phyloP scores from a whole-genome alignment of 176 grass and related monocot species.

The Aegilops tauschii region DNA sequence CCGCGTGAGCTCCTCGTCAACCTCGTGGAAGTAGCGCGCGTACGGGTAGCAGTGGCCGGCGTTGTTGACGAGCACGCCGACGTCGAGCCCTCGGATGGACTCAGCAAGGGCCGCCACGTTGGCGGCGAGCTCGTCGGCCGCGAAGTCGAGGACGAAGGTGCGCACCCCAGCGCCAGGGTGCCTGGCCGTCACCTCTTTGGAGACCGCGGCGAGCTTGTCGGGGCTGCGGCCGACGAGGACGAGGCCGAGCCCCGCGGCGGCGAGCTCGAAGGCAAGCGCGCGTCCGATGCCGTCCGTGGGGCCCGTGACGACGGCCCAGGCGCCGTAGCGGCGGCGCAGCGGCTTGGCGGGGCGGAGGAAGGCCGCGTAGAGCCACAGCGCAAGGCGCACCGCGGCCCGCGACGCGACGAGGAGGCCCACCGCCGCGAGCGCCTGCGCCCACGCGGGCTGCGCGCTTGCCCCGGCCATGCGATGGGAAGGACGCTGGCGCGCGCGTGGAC shows the following conservation, averaged over 20 bases:
- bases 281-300: conserved; percentile 75
- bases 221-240: conserved; percentile 72
- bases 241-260: conserved; percentile 43
- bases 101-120: conserved; percentile 37
- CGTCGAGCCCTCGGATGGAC: conserved; percentile 49
- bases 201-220: conserved; percentile 57
- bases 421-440: conserved; percentile 45
- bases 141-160: conserved; percentile 67
- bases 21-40: conserved; percentile 73
- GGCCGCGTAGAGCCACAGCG: conserved; percentile 46
- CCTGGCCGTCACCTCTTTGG: conserved; percentile 21
- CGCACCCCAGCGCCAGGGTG: conserved; percentile 28
- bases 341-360: conserved; percentile 67
- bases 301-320: conserved; percentile 80
- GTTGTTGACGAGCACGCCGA: conserved; percentile 79
- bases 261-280: conserved; percentile 58
- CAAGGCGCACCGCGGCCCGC: conserved; percentile 25
- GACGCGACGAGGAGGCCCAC: conserved; percentile 42
- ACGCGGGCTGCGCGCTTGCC: conserved; percentile 27
- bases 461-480: background rate
- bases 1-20: conserved; percentile 41
- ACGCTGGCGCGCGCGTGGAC: background rate
- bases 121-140: conserved; percentile 21
- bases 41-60: conserved; percentile 64
- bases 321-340: conserved; percentile 54